Conservation (phyloP, 139 green algal species). For the Desmodesmus armatus region DNA sequence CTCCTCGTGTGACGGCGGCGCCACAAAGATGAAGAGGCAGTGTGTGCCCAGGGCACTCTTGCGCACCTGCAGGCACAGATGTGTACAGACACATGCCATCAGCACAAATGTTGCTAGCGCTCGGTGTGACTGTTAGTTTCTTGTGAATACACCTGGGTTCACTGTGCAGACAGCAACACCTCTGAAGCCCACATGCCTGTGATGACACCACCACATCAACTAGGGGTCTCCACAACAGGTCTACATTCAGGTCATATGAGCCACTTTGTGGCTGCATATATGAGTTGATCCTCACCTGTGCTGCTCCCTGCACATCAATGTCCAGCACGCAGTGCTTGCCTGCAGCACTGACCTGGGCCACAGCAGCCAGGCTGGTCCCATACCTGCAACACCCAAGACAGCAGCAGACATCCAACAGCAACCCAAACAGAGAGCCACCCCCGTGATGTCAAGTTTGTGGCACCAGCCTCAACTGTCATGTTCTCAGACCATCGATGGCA, state of each 20-base stretch:
- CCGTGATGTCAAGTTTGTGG: too few species aligned
- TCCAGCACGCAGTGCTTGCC: conserved; percentile 84
- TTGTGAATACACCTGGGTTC: too few species aligned
- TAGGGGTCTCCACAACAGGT: too few species aligned
- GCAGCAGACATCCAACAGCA: too few species aligned
- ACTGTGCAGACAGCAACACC: too few species aligned
- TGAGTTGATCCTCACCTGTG: conserved; percentile 49
- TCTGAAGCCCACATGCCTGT: background rate
- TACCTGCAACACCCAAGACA: too few species aligned
- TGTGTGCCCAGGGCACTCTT: conserved; percentile 44
- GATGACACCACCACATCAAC: background rate
- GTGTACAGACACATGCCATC: background rate
- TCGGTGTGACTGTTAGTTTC: too few species aligned
- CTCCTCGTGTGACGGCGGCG: conserved; percentile 78
- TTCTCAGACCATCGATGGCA: too few species aligned
- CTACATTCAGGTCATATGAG: background rate
- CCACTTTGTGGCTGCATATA: background rate
- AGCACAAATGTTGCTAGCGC: background rate
- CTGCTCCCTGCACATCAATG: conserved; percentile 86
- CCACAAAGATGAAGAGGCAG: conserved; percentile 87
- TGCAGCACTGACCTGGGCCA: conserved; percentile 62
- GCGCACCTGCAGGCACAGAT: conserved; percentile 50
- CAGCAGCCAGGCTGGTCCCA: conserved; percentile 77
- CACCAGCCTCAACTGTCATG: too few species aligned
- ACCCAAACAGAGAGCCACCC: too few species aligned